phyloP scores from a whole-genome alignment of 441 rosid species.

The Corymbia citriodora region DNA sequence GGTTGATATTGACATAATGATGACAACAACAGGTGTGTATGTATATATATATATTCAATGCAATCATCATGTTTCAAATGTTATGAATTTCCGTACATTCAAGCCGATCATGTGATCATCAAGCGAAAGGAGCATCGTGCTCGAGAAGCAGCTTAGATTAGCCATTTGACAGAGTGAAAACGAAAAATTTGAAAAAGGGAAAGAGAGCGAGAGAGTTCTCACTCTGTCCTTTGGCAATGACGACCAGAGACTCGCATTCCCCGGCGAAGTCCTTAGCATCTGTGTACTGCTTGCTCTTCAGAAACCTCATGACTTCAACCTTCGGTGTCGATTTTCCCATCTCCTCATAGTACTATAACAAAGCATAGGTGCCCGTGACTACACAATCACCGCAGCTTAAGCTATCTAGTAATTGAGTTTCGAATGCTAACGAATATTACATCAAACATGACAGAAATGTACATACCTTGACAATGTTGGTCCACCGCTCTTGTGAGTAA shows the following conservation, averaged over 20 bases:
- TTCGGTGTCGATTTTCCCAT: conserved; percentile 93
- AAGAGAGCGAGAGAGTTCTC: background rate
- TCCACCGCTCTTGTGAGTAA: conserved; percentile 78
- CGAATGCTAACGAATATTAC: background rate
- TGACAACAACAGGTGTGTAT: background rate
- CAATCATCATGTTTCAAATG: background rate
- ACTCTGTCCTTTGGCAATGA: conserved; percentile 97
- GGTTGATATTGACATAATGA: background rate
- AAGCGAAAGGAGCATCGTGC: background rate
- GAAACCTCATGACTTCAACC: conserved; percentile 71
- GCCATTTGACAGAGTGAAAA: background rate
- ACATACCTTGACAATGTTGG: conserved; percentile 75
- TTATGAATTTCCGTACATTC: background rate
- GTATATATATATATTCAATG: rapidly evolving
- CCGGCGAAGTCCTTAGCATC: conserved; percentile 89
- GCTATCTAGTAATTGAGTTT: background rate
- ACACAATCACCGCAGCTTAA: background rate
- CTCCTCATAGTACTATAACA: conserved; percentile 68
- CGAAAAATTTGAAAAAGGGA: background rate
- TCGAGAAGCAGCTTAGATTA: background rate
- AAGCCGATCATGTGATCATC: background rate
- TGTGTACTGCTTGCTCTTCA: conserved; percentile 68
- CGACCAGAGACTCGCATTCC: conserved; percentile 79
- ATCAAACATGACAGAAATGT: too few species aligned
- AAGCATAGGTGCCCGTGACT: background rate